A percentile compares a stretch with the other conserved stretches of the same genome.
These are phyloP conservation scores for Neobulgaria alba DNA, from an alignment of 2,329 filamentous ascomycete species.

Conservation along the genomic window DNA sequence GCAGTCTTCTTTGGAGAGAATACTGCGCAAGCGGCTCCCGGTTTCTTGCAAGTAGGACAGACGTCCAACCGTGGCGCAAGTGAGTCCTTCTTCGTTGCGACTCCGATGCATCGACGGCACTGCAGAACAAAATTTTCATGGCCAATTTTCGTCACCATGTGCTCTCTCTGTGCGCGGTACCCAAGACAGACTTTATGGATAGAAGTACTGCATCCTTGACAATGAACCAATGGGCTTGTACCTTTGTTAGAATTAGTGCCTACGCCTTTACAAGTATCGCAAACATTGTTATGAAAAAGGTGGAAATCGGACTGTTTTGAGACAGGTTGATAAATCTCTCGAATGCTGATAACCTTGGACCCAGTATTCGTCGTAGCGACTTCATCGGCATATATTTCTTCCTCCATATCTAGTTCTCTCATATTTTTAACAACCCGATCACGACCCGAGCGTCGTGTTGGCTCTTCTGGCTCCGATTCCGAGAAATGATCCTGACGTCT, in stretches of 20 bases:
- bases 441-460: conserved; percentile 30
- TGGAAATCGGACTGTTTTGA: conserved; percentile 58
- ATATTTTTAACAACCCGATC: conserved; percentile 31
- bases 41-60: conserved; percentile 61
- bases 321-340: conserved; percentile 63
- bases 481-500: not conserved
- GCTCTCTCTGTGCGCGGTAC: conserved; percentile 63
- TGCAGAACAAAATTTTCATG: conserved; percentile 76
- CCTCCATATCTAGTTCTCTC: conserved; percentile 41
- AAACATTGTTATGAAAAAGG: conserved; percentile 58
- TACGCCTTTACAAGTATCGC: conserved; percentile 59
- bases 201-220: conserved; percentile 79
- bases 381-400: conserved; percentile 41
- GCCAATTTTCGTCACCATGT: conserved; percentile 78
- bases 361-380: conserved; percentile 27
- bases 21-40: conserved; percentile 62
- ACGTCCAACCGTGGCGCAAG: conserved; percentile 60
- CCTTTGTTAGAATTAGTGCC: conserved; percentile 52
- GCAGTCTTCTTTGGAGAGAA: conserved; percentile 67
- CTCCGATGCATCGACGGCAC: conserved; percentile 74
- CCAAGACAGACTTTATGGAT: conserved; percentile 84
- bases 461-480: conserved; percentile 12
- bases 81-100: conserved; percentile 57
- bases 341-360: conserved; percentile 54
- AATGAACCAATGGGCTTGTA: conserved; percentile 57